These are phyloP conservation scores for Chaetomium olivaceum DNA, from an alignment of 2,329 filamentous ascomycete species.

Conservation along the genomic window DNA sequence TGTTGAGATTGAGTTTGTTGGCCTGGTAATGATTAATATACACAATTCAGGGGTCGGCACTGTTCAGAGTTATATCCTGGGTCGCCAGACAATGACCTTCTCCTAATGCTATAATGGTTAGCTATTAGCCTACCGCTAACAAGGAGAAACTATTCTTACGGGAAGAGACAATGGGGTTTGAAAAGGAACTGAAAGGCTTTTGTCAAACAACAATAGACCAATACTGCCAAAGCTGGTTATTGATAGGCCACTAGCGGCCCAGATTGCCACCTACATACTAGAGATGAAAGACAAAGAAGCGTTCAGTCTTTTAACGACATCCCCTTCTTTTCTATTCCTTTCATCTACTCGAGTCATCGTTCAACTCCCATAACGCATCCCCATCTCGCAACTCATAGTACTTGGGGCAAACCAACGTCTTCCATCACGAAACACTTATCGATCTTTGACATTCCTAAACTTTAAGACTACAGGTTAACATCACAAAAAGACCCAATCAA, in stretches of 20 bases:
- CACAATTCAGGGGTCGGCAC: neutral
- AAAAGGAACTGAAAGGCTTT: neutral
- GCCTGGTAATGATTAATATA: neutral
- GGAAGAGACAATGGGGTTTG: neutral
- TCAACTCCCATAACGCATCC: neutral
- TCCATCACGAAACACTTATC: neutral
- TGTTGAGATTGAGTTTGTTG: neutral
- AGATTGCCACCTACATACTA: too few relatives aligned
- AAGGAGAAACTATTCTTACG: neutral
- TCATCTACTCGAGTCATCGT: neutral
- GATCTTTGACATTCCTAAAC: neutral
- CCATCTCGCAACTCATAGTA: neutral
- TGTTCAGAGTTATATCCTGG: neutral
- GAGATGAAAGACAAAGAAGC: neutral
- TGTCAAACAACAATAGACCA: neutral
- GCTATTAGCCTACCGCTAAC: neutral
- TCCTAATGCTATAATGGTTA: neutral
- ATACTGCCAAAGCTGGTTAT: neutral
- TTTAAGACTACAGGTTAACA: neutral
- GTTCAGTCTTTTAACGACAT: neutral
- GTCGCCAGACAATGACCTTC: neutral
- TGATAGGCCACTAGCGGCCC: neutral
- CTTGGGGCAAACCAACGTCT: neutral
- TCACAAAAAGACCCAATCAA: neutral
- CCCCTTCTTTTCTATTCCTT: neutral